Evolutionary conservation across 108 stramenopile species (phyloP).

Genomic region (Aureococcus anophagefferens): DNA sequence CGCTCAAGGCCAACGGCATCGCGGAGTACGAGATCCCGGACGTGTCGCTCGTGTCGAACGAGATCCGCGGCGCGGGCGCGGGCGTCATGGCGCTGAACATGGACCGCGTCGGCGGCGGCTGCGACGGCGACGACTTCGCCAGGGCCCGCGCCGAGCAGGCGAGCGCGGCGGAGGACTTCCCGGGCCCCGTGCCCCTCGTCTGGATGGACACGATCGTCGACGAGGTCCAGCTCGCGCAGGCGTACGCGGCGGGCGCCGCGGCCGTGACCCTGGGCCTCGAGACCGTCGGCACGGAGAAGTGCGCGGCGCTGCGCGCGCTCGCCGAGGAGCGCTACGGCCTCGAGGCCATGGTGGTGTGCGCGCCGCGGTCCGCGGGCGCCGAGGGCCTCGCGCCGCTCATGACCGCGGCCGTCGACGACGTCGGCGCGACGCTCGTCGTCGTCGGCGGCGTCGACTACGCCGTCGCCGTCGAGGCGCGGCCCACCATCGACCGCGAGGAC

Average conservation of each 20-base stretch:
- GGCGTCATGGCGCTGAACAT: neutral
- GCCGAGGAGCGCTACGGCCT: neutral
- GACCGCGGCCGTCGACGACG: constrained; percentile 56
- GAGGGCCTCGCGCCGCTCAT: constrained; percentile 50
- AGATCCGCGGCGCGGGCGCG: neutral
- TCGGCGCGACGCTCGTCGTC: constrained; percentile 48
- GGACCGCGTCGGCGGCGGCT: neutral
- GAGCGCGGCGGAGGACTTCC: constrained; percentile 52
- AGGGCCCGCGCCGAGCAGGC: constrained; percentile 40
- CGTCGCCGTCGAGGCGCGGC: constrained; percentile 2
- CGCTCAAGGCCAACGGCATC: neutral
- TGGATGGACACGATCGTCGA: constrained; percentile 67
- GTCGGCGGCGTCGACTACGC: constrained; percentile 32
- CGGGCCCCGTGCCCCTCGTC: constrained; percentile 64
- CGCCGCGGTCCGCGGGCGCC: constrained; percentile 37
- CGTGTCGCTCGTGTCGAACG: neutral
- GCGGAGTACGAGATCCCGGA: neutral
- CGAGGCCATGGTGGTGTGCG: constrained; percentile 16
- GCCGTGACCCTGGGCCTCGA: constrained; percentile 45
- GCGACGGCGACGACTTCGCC: neutral
- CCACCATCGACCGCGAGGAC: constrained; percentile 37
- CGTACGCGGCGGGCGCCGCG: constrained; percentile 43
- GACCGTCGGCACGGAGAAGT: constrained; percentile 44
- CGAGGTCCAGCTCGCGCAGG: constrained; percentile 64
- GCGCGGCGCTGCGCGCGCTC: constrained; percentile 10